Evolutionary conservation across 2,329 filamentous ascomycete genomes (phyloP), one percentile per base, ranked within the genome.

Genomic region (Botryotinia calthae): DNA sequence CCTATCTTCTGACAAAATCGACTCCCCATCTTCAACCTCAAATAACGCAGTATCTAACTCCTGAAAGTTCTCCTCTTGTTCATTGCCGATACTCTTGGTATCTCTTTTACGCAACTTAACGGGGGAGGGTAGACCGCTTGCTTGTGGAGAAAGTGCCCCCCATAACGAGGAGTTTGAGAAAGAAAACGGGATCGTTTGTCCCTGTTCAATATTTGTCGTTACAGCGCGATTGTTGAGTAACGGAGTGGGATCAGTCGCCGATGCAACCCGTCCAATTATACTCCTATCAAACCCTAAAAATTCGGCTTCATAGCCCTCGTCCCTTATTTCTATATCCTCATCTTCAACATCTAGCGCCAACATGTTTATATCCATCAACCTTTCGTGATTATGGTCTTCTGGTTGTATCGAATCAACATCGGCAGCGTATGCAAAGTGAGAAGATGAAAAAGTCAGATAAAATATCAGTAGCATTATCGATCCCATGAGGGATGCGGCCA

Each of bases 141-240:
- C 80, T 59, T 75, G 54, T 9, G 81, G 76, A 16, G 82, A 81
- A 72, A 82, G 81, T 7, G 83, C 81, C 4, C 85, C 84, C 73
- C 85, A 86, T 70, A 91, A 81, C 14, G 87, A 84, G 20, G 85
- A 81, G 75, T 86, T 87, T 46, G 87, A 84, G 76, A 95, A 90
- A 58, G 89, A 85, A 83, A 90, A 95, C 63, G 87, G 86, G 67
- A 89, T 85, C 14, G 87, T 89, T 58, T 84, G 84, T 37, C 92
- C 93, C 10, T 89, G 84, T 5, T 85, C 80, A 40, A 96, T 84
- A 72, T 92, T 91, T 76, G 86, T 84, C 58, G 84, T 82, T 76
- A 84, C 82, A 25, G 89, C 87, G 46, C 85, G 84, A 81, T 97
- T 94, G 79, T 95, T 94, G 18, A 81, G 83, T 72, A 90, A 82